Evolutionary conservation across 2,329 filamentous ascomycete genomes (phyloP).

Genomic region (Scolecobasidium constrictum): DNA sequence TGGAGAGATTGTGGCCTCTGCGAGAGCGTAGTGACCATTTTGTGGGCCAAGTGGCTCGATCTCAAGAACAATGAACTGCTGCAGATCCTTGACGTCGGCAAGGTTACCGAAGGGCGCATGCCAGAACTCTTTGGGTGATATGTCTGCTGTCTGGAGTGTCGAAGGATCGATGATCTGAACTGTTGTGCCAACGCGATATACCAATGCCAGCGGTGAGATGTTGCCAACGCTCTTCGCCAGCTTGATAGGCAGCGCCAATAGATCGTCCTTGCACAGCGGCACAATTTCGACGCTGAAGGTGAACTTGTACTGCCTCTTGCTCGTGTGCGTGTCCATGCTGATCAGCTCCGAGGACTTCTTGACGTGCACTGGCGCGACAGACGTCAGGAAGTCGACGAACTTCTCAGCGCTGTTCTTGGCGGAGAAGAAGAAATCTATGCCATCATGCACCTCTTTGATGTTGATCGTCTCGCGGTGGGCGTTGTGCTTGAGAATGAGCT

Average conservation of each 20-base stretch:
- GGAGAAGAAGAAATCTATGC: conserved; percentile 91
- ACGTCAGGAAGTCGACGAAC: conserved; percentile 81
- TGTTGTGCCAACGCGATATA: conserved; percentile 78
- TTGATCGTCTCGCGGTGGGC: conserved; percentile 92
- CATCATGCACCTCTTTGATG: conserved; percentile 93
- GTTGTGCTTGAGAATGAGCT: conserved; percentile 88
- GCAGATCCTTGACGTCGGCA: conserved; percentile 72
- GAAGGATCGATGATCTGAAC: conserved; percentile 83
- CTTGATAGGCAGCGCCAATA: conserved; percentile 85
- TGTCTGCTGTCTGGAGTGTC: conserved; percentile 82
- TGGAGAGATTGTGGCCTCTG: conserved; percentile 79
- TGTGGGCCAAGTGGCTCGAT: conserved; percentile 68
- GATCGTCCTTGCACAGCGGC: conserved; percentile 93
- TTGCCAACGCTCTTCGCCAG: conserved; percentile 81
- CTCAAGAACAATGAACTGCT: conserved; percentile 91
- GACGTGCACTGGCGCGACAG: conserved; percentile 64
- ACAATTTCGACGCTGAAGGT: conserved; percentile 81
- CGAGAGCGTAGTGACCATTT: conserved; percentile 73
- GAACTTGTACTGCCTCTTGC: conserved; percentile 89
- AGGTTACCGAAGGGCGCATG: conserved; percentile 74
- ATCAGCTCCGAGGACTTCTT: conserved; percentile 92
- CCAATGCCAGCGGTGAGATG: conserved; percentile 76
- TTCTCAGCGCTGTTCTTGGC: conserved; percentile 84
- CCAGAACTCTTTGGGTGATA: conserved; percentile 81
- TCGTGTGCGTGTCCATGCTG: conserved; percentile 84